Percentiles rank a stretch among this genome's conserved stretches.
Evolutionary conservation across 306 rosid genomes (phyloP).

Genomic region (Benincasa hispida): DNA sequence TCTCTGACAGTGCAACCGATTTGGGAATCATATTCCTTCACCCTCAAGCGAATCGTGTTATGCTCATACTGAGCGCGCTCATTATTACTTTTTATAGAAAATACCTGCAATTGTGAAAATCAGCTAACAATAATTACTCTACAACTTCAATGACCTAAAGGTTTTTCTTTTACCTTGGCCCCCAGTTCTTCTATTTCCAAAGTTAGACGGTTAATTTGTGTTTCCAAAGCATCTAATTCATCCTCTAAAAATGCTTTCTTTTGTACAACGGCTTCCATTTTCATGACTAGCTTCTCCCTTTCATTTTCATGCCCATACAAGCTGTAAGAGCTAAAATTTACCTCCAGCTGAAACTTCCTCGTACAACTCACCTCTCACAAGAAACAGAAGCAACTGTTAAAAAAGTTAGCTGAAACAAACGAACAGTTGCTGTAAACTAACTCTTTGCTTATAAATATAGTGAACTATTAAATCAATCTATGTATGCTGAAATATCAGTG

Average conservation of each 20-base stretch:
- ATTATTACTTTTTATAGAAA: constrained; percentile 41
- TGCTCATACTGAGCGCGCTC: constrained; percentile 53
- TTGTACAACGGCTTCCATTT: constrained; percentile 74
- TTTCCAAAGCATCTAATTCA: constrained; percentile 45
- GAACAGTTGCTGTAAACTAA: too few relatives aligned
- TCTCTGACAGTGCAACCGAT: constrained; percentile 59
- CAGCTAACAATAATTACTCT: neutral
- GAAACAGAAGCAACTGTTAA: too few relatives aligned
- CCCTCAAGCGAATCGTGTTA: constrained; percentile 44
- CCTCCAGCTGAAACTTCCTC: too few relatives aligned
- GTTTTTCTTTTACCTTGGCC: constrained; percentile 30
- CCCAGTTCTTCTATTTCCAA: constrained; percentile 62
- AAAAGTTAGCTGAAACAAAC: too few relatives aligned
- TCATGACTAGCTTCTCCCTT: constrained; percentile 87
- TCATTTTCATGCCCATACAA: constrained; percentile 84
- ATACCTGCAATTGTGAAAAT: constrained; percentile 41
- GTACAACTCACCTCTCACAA: too few relatives aligned
- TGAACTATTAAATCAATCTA: too few relatives aligned
- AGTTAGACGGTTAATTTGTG: constrained; percentile 36
- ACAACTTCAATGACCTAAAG: neutral
- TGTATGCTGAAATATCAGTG: too few relatives aligned
- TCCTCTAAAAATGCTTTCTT: constrained; percentile 59
- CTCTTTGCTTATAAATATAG: too few relatives aligned
- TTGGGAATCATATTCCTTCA: constrained; percentile 77
- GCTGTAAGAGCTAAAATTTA: too few relatives aligned